phyloP scores from a whole-genome alignment of 345 rosid species.

The Reutealis trisperma region DNA sequence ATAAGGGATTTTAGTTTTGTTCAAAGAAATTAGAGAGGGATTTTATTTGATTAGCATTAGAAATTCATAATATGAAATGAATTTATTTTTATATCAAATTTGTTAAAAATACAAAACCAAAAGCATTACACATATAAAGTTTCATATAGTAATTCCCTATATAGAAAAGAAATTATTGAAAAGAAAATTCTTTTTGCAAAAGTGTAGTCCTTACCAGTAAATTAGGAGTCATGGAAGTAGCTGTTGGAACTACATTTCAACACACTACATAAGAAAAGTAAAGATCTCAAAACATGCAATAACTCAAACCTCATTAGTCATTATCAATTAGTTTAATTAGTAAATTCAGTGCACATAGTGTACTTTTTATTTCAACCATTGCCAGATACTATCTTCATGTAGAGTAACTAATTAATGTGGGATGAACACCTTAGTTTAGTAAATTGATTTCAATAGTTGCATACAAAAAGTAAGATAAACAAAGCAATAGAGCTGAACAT shows the following conservation, averaged over 20 bases:
- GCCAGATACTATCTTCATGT: not conserved
- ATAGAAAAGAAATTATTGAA: not conserved
- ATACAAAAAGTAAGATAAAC: not conserved
- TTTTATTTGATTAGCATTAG: too few species aligned
- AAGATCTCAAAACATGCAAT: not conserved
- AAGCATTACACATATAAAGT: not conserved
- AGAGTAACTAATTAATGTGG: not conserved
- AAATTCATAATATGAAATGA: too few species aligned
- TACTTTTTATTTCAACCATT: not conserved
- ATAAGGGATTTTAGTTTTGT: too few species aligned
- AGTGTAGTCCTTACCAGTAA: not conserved
- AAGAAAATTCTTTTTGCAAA: not conserved
- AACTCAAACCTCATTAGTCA: not conserved
- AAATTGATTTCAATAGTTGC: not conserved
- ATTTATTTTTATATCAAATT: too few species aligned
- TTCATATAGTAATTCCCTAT: not conserved
- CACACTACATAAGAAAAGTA: constrained; percentile 35
- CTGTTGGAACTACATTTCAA: constrained; percentile 31
- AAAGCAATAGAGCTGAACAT: not conserved
- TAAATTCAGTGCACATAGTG: not conserved
- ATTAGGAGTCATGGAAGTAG: constrained; percentile 7
- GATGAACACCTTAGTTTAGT: not conserved
- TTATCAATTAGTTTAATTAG: too few species aligned
- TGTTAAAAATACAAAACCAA: too few species aligned
- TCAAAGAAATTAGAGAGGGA: too few species aligned